Percentiles rank a stretch among this genome's conserved stretches.
phyloP scores from a whole-genome alignment of 2,329 filamentous ascomycete genomes.

The Fusarium agapanthi region DNA sequence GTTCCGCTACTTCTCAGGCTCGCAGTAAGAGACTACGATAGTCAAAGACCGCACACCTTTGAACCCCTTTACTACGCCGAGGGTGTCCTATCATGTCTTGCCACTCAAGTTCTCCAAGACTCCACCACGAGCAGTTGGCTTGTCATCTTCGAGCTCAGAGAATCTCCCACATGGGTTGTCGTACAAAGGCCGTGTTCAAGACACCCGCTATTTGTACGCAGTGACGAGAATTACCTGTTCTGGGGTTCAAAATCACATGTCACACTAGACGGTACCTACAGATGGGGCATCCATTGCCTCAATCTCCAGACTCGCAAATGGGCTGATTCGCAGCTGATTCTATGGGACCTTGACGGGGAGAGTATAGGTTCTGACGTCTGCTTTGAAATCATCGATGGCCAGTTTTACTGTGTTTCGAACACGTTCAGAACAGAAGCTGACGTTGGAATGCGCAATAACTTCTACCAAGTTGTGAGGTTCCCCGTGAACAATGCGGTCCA shows the following conservation, averaged over 20 bases:
- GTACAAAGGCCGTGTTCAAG: conserved; percentile 54
- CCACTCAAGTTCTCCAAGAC: conserved; percentile 51
- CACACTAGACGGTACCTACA: conserved; percentile 62
- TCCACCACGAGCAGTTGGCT: conserved; percentile 58
- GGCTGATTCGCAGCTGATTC: conserved; percentile 56
- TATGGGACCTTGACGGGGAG: conserved; percentile 68
- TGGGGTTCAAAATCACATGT: conserved; percentile 70
- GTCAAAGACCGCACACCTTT: conserved; percentile 55
- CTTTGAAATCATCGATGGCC: conserved; percentile 72
- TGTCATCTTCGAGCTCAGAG: conserved; percentile 53
- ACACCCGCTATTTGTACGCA: conserved; percentile 72
- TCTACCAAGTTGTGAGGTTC: conserved; percentile 73
- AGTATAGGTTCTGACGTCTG: conserved; percentile 74
- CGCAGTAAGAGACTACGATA: conserved; percentile 48
- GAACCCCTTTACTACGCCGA: conserved; percentile 65
- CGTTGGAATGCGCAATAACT: conserved; percentile 72
- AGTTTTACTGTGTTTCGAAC: conserved; percentile 77
- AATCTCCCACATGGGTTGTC: conserved; percentile 55
- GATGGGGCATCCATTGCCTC: conserved; percentile 70
- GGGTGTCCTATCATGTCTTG: conserved; percentile 66
- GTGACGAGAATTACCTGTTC: conserved; percentile 68
- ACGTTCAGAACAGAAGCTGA: conserved; percentile 68
- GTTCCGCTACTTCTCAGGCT: conserved; percentile 53
- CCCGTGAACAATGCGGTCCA: conserved; percentile 56
- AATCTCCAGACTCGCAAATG: conserved; percentile 54